A percentile compares a stretch with the other conserved stretches of the same genome.
Conservation (phyloP, 2,329 filamentous ascomycete genomes). For the Cadophora gregata region DNA sequence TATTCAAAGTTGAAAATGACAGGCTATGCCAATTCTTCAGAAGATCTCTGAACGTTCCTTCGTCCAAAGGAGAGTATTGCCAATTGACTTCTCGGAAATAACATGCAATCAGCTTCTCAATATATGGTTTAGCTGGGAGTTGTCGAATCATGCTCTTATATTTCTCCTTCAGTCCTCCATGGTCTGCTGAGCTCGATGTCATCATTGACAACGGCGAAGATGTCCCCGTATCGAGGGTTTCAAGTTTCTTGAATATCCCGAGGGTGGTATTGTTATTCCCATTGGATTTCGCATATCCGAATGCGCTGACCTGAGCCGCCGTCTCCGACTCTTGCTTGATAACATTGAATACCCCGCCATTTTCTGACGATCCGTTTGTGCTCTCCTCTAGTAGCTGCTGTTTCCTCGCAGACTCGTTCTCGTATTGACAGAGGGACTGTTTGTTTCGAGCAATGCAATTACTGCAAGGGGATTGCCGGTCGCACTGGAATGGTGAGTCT, state of each 20-base stretch:
- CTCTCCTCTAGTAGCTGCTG: slow-evolving; percentile 41
- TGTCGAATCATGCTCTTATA: slow-evolving; percentile 65
- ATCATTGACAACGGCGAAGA: slow-evolving; percentile 30
- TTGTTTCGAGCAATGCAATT: slow-evolving; percentile 65
- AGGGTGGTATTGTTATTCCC: slow-evolving; percentile 59
- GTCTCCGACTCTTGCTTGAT: slow-evolving; percentile 38
- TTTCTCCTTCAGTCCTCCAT: slow-evolving; percentile 56
- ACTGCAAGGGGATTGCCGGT: slow-evolving; percentile 63
- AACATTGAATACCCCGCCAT: slow-evolving; percentile 29
- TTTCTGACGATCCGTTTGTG: slow-evolving; percentile 26
- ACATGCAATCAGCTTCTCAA: slow-evolving; percentile 59
- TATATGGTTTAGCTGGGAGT: slow-evolving; percentile 59
- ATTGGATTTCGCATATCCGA: slow-evolving; percentile 59
- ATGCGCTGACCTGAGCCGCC: slow-evolving; percentile 43
- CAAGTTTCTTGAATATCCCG: slow-evolving; percentile 60
- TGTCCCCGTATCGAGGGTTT: slow-evolving; percentile 49
- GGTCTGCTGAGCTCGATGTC: slow-evolving; percentile 41
- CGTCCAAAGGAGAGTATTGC: slow-evolving; percentile 63
- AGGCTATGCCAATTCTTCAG: slow-evolving; percentile 61
- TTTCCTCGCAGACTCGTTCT: slow-evolving; percentile 48
- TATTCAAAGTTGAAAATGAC: slow-evolving; percentile 57
- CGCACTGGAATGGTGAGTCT: slow-evolving; percentile 52
- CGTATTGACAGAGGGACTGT: slow-evolving; percentile 61
- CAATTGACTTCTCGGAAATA: slow-evolving; percentile 66
- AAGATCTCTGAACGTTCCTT: slow-evolving; percentile 56